phyloP scores from a whole-genome alignment of 371 early-diverging fungal genomes.

The Lichtheimia ramosa region DNA sequence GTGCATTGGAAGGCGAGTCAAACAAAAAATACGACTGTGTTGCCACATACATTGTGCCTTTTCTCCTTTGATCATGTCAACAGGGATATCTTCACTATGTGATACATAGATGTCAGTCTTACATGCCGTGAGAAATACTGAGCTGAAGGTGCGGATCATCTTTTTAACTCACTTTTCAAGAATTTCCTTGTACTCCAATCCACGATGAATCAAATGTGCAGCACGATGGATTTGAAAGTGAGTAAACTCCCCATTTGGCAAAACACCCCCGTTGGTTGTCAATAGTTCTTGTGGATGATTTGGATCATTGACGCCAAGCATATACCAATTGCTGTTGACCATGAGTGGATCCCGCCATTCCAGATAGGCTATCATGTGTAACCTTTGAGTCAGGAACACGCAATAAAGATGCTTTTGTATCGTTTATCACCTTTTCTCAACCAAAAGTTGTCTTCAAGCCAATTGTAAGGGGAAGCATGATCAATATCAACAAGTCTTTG shows the following conservation, averaged over 20 bases:
- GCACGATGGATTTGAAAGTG: conserved; percentile 84
- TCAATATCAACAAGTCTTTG: conserved; percentile 63
- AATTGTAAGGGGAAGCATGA: conserved; percentile 66
- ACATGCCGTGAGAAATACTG: too few relatives aligned
- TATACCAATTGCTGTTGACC: conserved; percentile 92
- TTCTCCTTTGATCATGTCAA: conserved; percentile 52
- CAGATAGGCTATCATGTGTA: conserved; percentile 73
- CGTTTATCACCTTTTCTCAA: conserved; percentile 45
- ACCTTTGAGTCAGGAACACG: not conserved
- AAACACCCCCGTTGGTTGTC: conserved; percentile 25
- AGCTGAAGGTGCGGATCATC: too few relatives aligned
- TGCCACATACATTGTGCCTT: conserved; percentile 51
- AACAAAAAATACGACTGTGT: conserved; percentile 74
- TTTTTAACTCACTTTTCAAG: conserved; percentile 53
- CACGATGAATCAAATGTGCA: conserved; percentile 72
- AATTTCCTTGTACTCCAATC: conserved; percentile 73
- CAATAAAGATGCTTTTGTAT: not conserved
- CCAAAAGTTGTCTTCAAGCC: conserved; percentile 95
- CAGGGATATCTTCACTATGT: conserved; percentile 45
- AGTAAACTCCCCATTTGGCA: conserved; percentile 54
- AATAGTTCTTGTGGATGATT: conserved; percentile 61
- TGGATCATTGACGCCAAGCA: conserved; percentile 67
- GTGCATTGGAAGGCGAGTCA: conserved; percentile 77
- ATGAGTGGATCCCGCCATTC: conserved; percentile 86
- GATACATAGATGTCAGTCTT: too few relatives aligned